Percentiles rank a stretch among this genome's conserved stretches.
These are phyloP conservation scores for Scytalidium sp. DNA, from an alignment of 2,329 filamentous ascomycete genomes.

Conservation along the genomic window DNA sequence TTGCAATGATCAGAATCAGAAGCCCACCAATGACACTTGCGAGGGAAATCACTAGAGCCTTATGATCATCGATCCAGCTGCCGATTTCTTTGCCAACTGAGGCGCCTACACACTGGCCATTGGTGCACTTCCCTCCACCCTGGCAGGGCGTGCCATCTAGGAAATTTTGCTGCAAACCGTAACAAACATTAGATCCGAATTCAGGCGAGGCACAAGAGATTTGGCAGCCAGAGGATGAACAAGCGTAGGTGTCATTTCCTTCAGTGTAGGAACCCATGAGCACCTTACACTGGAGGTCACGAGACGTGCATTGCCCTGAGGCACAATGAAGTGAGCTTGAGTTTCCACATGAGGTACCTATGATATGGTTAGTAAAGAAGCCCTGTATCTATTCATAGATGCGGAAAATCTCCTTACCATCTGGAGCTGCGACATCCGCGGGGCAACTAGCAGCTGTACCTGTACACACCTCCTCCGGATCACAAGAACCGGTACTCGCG, in stretches of 20 bases:
- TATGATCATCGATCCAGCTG: slow-evolving; percentile 75
- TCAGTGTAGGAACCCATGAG: slow-evolving; percentile 74
- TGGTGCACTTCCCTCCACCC: slow-evolving; percentile 74
- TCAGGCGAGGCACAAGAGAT: slow-evolving; percentile 71
- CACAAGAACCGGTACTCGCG: slow-evolving; percentile 73
- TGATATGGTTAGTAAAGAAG: slow-evolving; percentile 11
- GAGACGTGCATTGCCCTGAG: slow-evolving; percentile 90
- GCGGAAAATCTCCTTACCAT: slow-evolving; percentile 46
- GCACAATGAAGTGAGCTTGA: slow-evolving; percentile 65
- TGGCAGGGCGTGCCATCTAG: slow-evolving; percentile 86
- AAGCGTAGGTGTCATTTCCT: slow-evolving; percentile 77
- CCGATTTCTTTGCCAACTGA: slow-evolving; percentile 67
- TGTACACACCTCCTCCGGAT: slow-evolving; percentile 79
- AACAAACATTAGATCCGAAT: slow-evolving; percentile 65
- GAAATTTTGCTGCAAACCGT: slow-evolving; percentile 83
- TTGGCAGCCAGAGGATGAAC: slow-evolving; percentile 68
- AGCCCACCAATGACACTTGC: slow-evolving; percentile 69
- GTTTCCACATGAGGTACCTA: slow-evolving; percentile 62
- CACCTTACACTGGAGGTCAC: slow-evolving; percentile 83
- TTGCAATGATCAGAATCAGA: slow-evolving; percentile 64
- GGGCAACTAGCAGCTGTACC: slow-evolving; percentile 75
- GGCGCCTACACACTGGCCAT: slow-evolving; percentile 73
- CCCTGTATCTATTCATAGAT: background rate
- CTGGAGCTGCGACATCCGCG: slow-evolving; percentile 61
- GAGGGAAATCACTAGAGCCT: slow-evolving; percentile 79